Conservation (phyloP, 306 rosid genomes). For the Sesbania bispinosa region DNA sequence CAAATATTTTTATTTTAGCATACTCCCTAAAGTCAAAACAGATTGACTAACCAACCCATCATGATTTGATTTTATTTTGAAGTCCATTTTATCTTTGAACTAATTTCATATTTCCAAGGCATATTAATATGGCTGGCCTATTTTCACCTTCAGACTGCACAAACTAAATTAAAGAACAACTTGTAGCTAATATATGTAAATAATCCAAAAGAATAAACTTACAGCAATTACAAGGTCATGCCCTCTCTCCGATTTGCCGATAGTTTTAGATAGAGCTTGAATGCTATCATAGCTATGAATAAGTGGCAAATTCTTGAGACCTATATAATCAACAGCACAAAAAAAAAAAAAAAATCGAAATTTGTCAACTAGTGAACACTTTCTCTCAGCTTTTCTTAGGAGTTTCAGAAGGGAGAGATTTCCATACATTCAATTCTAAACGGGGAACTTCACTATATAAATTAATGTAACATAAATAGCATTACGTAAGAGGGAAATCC, state of each 20-base stretch:
- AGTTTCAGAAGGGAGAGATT: no score
- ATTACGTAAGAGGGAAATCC: background rate
- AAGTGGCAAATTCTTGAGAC: conserved; percentile 80
- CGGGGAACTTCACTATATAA: no score
- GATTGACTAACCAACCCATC: background rate
- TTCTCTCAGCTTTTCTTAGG: no score
- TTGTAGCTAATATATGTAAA: background rate
- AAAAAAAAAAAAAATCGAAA: background rate
- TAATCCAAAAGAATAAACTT: conserved; percentile 38
- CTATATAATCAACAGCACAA: conserved; percentile 40
- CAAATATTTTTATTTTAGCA: background rate
- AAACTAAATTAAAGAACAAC: background rate
- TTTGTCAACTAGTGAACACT: no score
- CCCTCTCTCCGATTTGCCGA: conserved; percentile 68
- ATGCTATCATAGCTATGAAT: conserved; percentile 87
- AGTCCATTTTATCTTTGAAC: conserved; percentile 28
- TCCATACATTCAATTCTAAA: no score
- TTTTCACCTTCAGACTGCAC: background rate
- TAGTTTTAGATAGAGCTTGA: conserved; percentile 56
- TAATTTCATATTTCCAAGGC: background rate
- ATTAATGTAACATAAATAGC: background rate
- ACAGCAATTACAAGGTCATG: conserved; percentile 97
- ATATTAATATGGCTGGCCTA: background rate
- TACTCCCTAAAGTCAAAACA: background rate
- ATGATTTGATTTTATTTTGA: background rate